phyloP scores from a whole-genome alignment of 2,329 filamentous ascomycete genomes.

The Xylaria arbuscula region DNA sequence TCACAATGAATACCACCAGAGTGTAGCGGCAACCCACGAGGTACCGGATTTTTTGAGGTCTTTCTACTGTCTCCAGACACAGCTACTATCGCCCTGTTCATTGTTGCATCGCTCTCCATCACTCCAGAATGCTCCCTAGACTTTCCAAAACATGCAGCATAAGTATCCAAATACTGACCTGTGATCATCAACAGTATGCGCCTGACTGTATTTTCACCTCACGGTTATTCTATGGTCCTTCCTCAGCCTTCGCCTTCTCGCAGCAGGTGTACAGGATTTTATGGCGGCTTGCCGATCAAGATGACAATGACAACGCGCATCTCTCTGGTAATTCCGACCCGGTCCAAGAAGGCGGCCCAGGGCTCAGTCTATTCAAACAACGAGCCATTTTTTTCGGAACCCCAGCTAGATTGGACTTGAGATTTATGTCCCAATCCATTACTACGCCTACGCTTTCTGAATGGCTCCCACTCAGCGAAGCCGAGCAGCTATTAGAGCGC shows the following conservation, averaged over 20 bases:
- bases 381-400: conserved; percentile 28
- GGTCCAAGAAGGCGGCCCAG: conserved; percentile 29
- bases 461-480: conserved; percentile 21
- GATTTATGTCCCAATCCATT: background rate
- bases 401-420: conserved; percentile 23
- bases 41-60: background rate
- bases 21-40: conserved; percentile 27
- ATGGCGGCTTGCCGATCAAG: conserved; percentile 11
- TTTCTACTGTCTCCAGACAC: too few species aligned
- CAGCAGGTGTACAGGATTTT: conserved; percentile 30
- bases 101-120: background rate
- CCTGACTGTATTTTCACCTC: conserved; percentile 26
- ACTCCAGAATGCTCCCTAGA: background rate
- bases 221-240: conserved; percentile 31
- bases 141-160: background rate
- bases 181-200: conserved; percentile 3
- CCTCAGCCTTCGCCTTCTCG: conserved; percentile 30
- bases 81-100: background rate
- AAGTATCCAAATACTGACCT: background rate
- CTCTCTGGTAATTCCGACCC: conserved; percentile 10
- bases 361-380: conserved; percentile 28
- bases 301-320: background rate
- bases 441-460: conserved; percentile 12
- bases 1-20: conserved; percentile 22
- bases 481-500: conserved; percentile 12